Base-by-base conservation (phyloP, 164 flowering plant species). In the Dillenia suffruticosa region DNA sequence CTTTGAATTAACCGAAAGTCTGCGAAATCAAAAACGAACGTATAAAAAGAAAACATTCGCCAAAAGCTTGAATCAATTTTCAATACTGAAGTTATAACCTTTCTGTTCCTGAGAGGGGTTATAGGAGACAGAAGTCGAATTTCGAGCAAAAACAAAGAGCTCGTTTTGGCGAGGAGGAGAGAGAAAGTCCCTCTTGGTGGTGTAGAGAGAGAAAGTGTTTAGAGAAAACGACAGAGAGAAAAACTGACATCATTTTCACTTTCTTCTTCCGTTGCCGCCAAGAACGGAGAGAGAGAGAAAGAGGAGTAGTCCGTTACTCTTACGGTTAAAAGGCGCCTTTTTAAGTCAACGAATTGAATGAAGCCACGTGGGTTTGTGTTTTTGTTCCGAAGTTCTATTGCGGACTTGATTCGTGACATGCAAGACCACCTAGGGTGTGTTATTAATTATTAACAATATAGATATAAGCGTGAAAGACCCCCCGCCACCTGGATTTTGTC, bases 1-100 rank as follows among this genome's bases (percentile, higher is more conserved):
- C 74, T 2, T 57, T 43, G 54, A 9, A 12, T 46, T 45, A 14
- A 55, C 17, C 19, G 78, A 63, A 55, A 71, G 22, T 60, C 83
- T 76, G 60, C 56, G 24, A 56, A 12, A 49, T 43, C 45, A 44
- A 3, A 8, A 43, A 9, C 48, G 9, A 44, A 44, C 16, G 3
- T 8, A 57, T 56, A 14, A 44, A 0, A 17, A 19, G 22, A 62
- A 59, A 10, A 40, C 24, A 17, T 44, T 40, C 2, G 13, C 13
- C 8, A 56, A 26, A 10, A 12, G 8, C 5, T 10, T 5, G 22
- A 40, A 14, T n/a, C 9, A 8, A 9, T 4, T 12, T 12, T 11
- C 12, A 51, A 47, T 12, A 49, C 46, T 32, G 63, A 52, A 56
- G 44, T 64, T 14, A 17, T 15, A 44, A 56, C 17, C 17, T 2